Evolutionary conservation across 1,284 basidiomycete genomes (phyloP), one percentile per base, ranked within the genome.

Genomic region (Singerocomus inundabilis): DNA sequence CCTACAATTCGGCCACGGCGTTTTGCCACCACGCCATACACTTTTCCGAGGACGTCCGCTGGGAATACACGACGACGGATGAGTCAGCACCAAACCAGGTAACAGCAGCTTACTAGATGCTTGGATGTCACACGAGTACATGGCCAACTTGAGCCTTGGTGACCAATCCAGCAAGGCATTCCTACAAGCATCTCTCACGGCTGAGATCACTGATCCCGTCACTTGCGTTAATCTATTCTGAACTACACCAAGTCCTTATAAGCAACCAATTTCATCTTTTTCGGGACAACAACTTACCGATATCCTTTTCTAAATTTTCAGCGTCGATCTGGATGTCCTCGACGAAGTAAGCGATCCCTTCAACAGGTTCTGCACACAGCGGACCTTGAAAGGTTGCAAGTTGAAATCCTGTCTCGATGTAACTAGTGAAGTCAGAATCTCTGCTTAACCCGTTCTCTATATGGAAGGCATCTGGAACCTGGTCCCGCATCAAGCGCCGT

Each of bases 91-190:
- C 42, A 30, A 24, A 38, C 7, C 12, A 49, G 15, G 37, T 37
- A 25, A 16, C 11, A 30, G 41, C 9, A 31, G 76, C 89, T 70
- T 66, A 95, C 94, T 93, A 9, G 95, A 94, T 1, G 95, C 93
- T 73, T 98, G 97, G 54, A 99, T 98, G 66, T 99, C 95, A 71
- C 97, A 99, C 6, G 89, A 88, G 72, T 99, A 99, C 93, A 98
- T 98, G 1, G 97, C 97, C 48, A 99, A 76, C 85, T 97, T 93
- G 58, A 99, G 79, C 36, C 97, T 81, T 15, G 97, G 97, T 8
- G 93, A 97, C 97, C 97, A 99, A 70, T 99, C 97, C 40, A 99
- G 74, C 55, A 99, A 69, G 0, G 89, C 94, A 55, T 84, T 85
- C 51, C 90, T 81, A 64, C 93, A 98, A 0, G 91, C 87, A 62